Conservation (phyloP, 2,329 filamentous ascomycete genomes). For the Ophiocordyceps camponoti-leonardi region DNA sequence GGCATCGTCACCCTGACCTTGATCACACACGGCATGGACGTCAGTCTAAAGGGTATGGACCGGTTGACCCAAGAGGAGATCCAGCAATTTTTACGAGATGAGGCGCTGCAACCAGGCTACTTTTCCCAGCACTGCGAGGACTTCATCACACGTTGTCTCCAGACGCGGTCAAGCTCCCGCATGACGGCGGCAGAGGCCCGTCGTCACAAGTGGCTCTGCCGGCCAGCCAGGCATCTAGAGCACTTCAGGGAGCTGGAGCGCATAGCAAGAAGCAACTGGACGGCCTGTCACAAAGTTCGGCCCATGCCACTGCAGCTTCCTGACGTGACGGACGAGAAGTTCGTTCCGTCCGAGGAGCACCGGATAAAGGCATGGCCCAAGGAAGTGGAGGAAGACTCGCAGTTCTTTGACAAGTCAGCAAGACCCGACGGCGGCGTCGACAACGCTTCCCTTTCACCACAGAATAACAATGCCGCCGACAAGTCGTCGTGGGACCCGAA, state of each 20-base stretch:
- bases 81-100: conserved; percentile 4
- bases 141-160: conserved; percentile 16
- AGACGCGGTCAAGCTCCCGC: conserved; percentile 9
- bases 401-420: not conserved
- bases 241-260: conserved; percentile 16
- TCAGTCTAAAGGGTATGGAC: conserved; percentile 9
- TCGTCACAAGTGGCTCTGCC: conserved; percentile 17
- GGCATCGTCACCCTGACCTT: conserved; percentile 26
- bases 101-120: conserved; percentile 4
- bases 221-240: conserved; percentile 11
- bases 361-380: not conserved
- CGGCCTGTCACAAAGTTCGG: conserved; percentile 9
- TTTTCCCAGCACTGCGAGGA: conserved; percentile 10
- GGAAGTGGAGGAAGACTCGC: not conserved
- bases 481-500: not conserved
- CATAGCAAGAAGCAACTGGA: conserved; percentile 11
- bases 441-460: not conserved
- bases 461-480: not conserved
- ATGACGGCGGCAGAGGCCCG: conserved; percentile 12
- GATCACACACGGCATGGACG: conserved; percentile 8
- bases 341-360: not conserved
- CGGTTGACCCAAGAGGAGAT: conserved; percentile 11
- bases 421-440: not conserved
- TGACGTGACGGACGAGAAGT: conserved; percentile 5
- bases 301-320: conserved; percentile 17